Percentiles rank a stretch among this genome's conserved stretches.
Evolutionary conservation across 441 rosid species (phyloP).

Genomic region (Oxalis stricta): DNA sequence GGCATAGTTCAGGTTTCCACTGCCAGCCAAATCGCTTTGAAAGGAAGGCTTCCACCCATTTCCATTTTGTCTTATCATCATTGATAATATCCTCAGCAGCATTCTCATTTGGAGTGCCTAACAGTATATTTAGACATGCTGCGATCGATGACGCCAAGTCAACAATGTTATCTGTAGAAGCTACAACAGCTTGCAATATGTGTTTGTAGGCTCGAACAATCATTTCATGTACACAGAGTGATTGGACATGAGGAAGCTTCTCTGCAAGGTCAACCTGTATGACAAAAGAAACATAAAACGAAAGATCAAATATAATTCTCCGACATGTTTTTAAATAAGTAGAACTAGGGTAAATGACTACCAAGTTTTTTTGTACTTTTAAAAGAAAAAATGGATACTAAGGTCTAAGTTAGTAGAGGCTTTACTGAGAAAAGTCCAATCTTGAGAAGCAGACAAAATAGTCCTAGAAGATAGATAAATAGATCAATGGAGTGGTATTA

Average conservation of each 20-base stretch:
- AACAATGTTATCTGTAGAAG: conserved; percentile 40
- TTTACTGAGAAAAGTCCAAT: no score
- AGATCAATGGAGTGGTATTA: no score
- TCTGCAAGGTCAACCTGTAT: conserved; percentile 65
- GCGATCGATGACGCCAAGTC: conserved; percentile 56
- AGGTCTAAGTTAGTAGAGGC: no score
- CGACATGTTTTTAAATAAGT: no score
- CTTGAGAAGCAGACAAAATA: no score
- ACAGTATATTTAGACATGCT: conserved; percentile 51
- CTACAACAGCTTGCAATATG: conserved; percentile 61
- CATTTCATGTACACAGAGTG: conserved; percentile 74
- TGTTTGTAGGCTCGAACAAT: conserved; percentile 74
- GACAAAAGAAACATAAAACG: neutral
- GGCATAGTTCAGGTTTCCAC: conserved; percentile 43
- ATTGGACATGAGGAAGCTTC: conserved; percentile 73
- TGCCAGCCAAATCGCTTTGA: conserved; percentile 55
- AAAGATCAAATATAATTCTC: conserved; percentile 5
- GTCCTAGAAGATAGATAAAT: no score
- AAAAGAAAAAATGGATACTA: no score
- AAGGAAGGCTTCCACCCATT: conserved; percentile 64
- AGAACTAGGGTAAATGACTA: no score
- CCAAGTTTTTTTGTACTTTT: no score
- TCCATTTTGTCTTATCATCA: conserved; percentile 51
- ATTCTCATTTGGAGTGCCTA: conserved; percentile 47
- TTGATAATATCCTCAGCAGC: conserved; percentile 17